Conservation (phyloP, 106 monocot species). For the Triglochin maritima region DNA sequence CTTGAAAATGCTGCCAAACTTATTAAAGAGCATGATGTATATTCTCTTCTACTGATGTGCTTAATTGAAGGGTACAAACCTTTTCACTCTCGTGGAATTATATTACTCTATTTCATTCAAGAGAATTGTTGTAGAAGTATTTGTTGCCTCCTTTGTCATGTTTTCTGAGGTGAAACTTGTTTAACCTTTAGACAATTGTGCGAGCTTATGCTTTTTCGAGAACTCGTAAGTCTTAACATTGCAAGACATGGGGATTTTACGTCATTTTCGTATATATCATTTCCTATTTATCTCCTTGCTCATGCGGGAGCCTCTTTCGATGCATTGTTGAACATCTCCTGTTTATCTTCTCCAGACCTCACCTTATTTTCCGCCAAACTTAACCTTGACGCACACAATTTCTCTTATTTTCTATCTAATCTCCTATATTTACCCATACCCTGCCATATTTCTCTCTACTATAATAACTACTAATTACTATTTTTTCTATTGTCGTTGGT, state of each 20-base stretch:
- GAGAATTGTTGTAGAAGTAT: background rate
- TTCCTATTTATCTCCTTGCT: no score
- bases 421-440: no score
- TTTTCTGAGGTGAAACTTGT: background rate
- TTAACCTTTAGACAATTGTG: background rate
- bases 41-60: conserved; percentile 57
- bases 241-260: background rate
- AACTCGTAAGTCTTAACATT: background rate
- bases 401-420: no score
- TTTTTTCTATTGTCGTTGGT: no score
- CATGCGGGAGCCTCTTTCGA: no score
- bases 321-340: no score
- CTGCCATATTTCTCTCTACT: no score
- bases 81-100: background rate
- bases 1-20: conserved; percentile 30
- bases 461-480: no score
- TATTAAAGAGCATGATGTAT: conserved; percentile 38
- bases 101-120: no score
- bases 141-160: background rate
- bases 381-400: no score
- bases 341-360: no score
- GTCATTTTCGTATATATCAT: background rate
- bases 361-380: no score
- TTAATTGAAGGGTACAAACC: conserved; percentile 55
- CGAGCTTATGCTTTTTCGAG: background rate